Evolutionary conservation across 768 basidiomycete species (phyloP).

Genomic region (Tricholoma hemisulphureum): DNA sequence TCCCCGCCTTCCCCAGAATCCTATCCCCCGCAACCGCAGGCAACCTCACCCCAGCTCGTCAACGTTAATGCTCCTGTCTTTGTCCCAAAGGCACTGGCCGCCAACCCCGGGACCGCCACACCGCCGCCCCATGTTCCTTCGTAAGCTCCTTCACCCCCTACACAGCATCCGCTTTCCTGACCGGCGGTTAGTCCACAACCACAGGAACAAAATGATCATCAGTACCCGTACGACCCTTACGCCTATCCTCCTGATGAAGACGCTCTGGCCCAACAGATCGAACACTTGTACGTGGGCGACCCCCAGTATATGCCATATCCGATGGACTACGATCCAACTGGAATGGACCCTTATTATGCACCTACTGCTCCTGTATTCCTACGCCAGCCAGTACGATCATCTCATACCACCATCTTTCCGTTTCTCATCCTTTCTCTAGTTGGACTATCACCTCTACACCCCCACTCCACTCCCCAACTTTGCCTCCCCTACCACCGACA

Average conservation of each 20-base stretch:
- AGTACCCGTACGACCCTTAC: constrained; percentile 26
- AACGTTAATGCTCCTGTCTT: constrained; percentile 80
- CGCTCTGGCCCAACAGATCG: constrained; percentile 30
- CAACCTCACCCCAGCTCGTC: constrained; percentile 22
- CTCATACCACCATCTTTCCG: constrained; percentile 2
- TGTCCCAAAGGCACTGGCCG: constrained; percentile 58
- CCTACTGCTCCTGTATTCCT: constrained; percentile 46
- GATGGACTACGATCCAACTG: constrained; percentile 37
- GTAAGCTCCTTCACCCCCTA: constrained; percentile 12
- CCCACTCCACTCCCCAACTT: constrained; percentile 59
- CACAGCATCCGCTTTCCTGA: no score
- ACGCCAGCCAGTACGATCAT: constrained; percentile 66
- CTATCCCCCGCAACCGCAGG: neutral
- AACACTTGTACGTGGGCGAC: no score
- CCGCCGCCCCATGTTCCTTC: constrained; percentile 18
- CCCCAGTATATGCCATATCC: constrained; percentile 29
- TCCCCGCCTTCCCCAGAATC: neutral
- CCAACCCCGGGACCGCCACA: constrained; percentile 26
- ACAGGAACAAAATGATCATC: constrained; percentile 16
- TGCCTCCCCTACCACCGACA: constrained; percentile 40
- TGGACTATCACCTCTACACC: constrained; percentile 93
- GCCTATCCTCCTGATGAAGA: constrained; percentile 24
- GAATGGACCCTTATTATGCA: constrained; percentile 41
- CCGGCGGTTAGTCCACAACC: no score
- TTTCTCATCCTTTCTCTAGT: constrained; percentile 40